Base-by-base conservation (phyloP, 2,329 filamentous ascomycete genomes). In the Pseudocercospora fuligena region DNA sequence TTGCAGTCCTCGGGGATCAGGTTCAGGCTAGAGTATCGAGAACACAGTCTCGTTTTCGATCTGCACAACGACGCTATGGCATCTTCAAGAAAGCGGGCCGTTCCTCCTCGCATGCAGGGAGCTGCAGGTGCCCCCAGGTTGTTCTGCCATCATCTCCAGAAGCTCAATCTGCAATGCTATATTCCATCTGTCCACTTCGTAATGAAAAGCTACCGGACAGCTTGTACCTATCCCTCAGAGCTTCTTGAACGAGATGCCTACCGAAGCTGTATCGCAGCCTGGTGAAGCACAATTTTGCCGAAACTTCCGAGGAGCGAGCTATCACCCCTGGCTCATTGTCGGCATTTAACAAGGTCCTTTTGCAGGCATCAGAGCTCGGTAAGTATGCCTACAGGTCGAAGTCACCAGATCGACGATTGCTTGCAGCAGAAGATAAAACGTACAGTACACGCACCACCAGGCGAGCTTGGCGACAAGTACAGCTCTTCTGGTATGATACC, bases 351-450 rank as follows among this genome's bases (percentile, higher is more conserved):
- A 36, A 47, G 57, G 23, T 31, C 19, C 8, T 25, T 16, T 7
- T 16, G n/a, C 57, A 60, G 57, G 57, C 57, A 43, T 60, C n/a
- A 60, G 36, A n/a, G 21, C 36, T 43, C 57, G 57, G 57, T 31
- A 25, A 23, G 29, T 19, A 9, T 25, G 58, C 58, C 58, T 60
- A 60, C 25, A 27, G 36, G 58, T 29, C 58, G 43, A 47, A 47
- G 7, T 19, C 36, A 31, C 16, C 25, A 61, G 43, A 61, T 61
- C 59, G 59, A 46, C 59, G 59, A 61, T 61, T 47, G 33, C 46
- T 19, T 11, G n/a, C 56, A 19, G 53, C 16, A 40, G n/a, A 43
- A n/a, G 14, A 25, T 31, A n/a, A 19, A n/a, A 16, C 25, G 8
- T 29, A 29, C 14, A 16, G 8, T 29, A 29, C 14, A 16, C 53